Base-by-base conservation (phyloP, 331 rosid species). In the Acacia pycnantha region DNA sequence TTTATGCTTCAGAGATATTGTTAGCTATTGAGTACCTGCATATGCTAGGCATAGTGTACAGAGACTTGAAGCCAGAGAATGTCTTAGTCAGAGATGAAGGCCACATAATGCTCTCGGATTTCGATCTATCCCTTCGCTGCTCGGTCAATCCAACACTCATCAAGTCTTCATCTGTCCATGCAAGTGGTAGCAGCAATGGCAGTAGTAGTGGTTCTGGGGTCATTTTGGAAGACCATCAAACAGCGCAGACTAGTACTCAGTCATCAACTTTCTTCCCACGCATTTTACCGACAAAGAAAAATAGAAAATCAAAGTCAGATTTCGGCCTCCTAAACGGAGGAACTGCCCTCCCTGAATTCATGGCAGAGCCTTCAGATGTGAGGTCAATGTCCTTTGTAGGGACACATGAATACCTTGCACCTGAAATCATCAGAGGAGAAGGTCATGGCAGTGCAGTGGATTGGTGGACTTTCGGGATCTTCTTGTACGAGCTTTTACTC, bases 361-460 rank as follows among this genome's bases (percentile, higher is more conserved):
- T 94, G 97, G 98, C 97, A 44, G 97, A 94, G 81, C 98, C 97
- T 0, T 92, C 97, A 64, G 88, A 94, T 64, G 98, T 94, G 51
- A 85, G 94, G 1, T 94, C 98, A 18, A 94, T 94, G 98, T 94
- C 98, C 75, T 94, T 92, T 81, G 98, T 94, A 35, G 98, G 98
- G 4, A 94, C 97, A 41, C 97, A 93, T 26, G 97, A 93, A 78
- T 93, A 93, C 43, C 92, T 93, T 33, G 97, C 97, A 43, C 98
- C 98, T 8, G 93, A 94, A 88, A 94, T 94, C 24, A 83, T 94
- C 83, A 92, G 90, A 3, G 98, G 98, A 73, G 97, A 94, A 73
- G 98, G 98, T 7, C 98, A 94, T 73, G 98, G 98, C 6, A 94
- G 98, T 79, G 98, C 98, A 35, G 98, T 94, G 74, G 97, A 94